Conservation (phyloP, 2,329 filamentous ascomycete genomes). For the Sclerotinia glacialis region DNA sequence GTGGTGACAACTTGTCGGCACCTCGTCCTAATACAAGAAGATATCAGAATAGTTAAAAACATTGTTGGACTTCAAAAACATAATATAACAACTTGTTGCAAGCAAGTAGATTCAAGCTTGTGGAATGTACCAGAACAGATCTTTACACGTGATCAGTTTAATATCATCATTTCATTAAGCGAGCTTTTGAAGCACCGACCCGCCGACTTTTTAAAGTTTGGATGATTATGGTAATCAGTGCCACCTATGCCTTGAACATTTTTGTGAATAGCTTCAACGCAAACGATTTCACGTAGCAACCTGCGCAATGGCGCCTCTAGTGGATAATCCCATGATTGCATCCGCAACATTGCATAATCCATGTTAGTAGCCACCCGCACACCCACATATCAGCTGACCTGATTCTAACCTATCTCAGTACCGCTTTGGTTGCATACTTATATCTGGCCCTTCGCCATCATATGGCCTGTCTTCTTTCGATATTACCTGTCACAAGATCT, state of each 20-base stretch:
- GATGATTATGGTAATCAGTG: constrained; percentile 16
- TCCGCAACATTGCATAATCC: constrained; percentile 85
- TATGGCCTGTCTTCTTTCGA: constrained; percentile 89
- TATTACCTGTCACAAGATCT: constrained; percentile 79
- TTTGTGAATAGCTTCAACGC: constrained; percentile 20
- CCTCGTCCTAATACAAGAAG: not conserved
- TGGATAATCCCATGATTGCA: constrained; percentile 88
- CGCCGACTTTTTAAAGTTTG: constrained; percentile 6
- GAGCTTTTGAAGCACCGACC: not conserved
- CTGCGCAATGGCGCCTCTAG: constrained; percentile 68
- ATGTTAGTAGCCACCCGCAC: constrained; percentile 37
- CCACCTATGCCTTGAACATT: constrained; percentile 17
- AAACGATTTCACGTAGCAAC: constrained; percentile 14
- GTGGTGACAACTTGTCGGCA: not conserved
- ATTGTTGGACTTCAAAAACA: not conserved
- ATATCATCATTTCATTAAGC: constrained; percentile 6
- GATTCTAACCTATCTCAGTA: constrained; percentile 42
- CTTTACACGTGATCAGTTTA: not conserved
- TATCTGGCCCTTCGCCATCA: constrained; percentile 85
- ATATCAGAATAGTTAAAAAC: not conserved
- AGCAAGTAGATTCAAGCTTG: not conserved
- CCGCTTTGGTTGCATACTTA: constrained; percentile 80
- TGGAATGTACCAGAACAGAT: not conserved
- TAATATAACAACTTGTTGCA: not conserved
- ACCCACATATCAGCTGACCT: not conserved